Conservation (phyloP, 441 rosid genomes). For the Jatropha podagrica region DNA sequence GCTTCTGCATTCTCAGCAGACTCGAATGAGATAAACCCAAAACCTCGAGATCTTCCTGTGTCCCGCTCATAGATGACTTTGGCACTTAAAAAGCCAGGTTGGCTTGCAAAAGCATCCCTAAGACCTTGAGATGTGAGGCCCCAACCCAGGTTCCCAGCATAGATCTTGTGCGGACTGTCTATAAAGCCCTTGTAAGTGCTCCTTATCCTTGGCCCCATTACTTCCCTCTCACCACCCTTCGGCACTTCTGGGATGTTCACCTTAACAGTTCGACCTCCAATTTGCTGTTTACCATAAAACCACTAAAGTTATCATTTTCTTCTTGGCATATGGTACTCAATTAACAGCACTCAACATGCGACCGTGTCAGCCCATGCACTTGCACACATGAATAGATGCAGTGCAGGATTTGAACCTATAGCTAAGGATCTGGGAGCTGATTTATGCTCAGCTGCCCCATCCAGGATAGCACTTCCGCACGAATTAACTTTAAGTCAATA, state of each 20-base stretch:
- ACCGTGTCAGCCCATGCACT: no score
- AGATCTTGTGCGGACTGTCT: constrained; percentile 82
- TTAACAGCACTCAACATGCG: not conserved
- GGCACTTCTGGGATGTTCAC: constrained; percentile 96
- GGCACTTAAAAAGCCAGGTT: constrained; percentile 75
- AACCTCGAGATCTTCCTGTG: constrained; percentile 80
- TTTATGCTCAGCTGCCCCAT: no score
- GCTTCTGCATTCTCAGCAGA: constrained; percentile 52
- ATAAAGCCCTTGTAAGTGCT: constrained; percentile 48
- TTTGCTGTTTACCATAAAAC: constrained; percentile 47
- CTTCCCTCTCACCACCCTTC: constrained; percentile 78
- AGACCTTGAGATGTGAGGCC: constrained; percentile 66
- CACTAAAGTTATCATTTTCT: not conserved
- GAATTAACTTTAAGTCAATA: no score
- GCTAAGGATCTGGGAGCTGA: no score
- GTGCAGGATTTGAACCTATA: no score
- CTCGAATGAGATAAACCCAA: constrained; percentile 77
- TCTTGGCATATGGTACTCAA: not conserved
- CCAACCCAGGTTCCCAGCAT: constrained; percentile 94
- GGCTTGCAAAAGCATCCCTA: constrained; percentile 63
- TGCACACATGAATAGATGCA: no score
- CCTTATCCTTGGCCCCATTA: constrained; percentile 55
- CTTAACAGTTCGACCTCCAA: constrained; percentile 74
- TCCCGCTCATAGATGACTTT: constrained; percentile 70
- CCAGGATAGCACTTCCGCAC: no score